phyloP scores from a whole-genome alignment of 2,329 filamentous ascomycete species.

The Cladobotryum protrusum region DNA sequence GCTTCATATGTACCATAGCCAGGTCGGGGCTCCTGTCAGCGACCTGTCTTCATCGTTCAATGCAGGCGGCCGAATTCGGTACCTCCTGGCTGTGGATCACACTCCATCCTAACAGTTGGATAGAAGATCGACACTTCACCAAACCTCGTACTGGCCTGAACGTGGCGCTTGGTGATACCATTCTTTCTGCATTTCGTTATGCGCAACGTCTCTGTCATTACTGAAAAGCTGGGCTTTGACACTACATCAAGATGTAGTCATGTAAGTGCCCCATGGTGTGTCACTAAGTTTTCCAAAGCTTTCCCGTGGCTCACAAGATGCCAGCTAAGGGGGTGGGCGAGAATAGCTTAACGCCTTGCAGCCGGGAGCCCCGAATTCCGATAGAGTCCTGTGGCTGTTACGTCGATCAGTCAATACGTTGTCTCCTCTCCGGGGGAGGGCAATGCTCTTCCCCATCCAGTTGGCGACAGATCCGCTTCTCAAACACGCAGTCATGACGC shows the following conservation, averaged over 20 bases:
- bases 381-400: slow-evolving; percentile 1
- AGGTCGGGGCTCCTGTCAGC: slow-evolving; percentile 1
- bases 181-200: neutral
- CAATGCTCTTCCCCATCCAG: slow-evolving; percentile 7
- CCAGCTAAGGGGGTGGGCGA: neutral
- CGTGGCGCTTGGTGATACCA: neutral
- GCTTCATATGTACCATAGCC: neutral
- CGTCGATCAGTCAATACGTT: slow-evolving; percentile 9
- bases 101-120: slow-evolving; percentile 1
- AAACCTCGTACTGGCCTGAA: neutral
- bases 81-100: slow-evolving; percentile 3
- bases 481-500: neutral
- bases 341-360: neutral
- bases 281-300: too few relatives aligned
- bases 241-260: neutral
- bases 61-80: slow-evolving; percentile 6
- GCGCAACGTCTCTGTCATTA: neutral
- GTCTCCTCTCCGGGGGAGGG: slow-evolving; percentile 6
- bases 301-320: neutral
- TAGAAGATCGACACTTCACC: slow-evolving; percentile 8
- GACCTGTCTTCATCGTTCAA: slow-evolving; percentile 1
- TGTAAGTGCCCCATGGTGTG: too few relatives aligned
- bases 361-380: neutral
- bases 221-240: neutral
- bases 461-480: neutral